These are phyloP conservation scores for Coemansia erecta DNA, from an alignment of 192 early-diverging fungal genomes.

Conservation along the genomic window DNA sequence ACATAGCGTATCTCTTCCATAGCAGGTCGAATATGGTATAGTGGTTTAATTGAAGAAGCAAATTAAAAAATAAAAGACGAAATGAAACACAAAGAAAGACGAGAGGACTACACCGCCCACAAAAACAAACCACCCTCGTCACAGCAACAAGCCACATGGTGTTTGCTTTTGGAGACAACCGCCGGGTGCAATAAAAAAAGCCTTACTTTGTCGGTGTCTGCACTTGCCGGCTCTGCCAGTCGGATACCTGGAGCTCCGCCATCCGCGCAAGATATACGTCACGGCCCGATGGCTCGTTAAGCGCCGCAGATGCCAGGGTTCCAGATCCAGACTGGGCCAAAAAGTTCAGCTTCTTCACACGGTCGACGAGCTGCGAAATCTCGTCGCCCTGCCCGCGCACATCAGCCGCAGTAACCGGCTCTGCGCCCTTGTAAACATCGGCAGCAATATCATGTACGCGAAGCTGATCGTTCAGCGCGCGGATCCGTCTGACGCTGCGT, in stretches of 20 bases:
- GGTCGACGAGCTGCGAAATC: slow-evolving; percentile 26
- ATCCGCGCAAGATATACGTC: slow-evolving; percentile 48
- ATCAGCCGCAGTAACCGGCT: slow-evolving; percentile 11
- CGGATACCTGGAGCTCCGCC: slow-evolving; percentile 31
- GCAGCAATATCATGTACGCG: slow-evolving; percentile 30
- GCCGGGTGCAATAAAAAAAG: too few relatives aligned
- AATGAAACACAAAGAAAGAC: slow-evolving; percentile 1
- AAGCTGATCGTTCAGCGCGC: slow-evolving; percentile 43
- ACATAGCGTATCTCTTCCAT: slow-evolving; percentile 55
- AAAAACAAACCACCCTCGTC: slow-evolving; percentile 6
- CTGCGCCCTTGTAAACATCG: slow-evolving; percentile 11
- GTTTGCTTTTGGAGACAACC: slow-evolving; percentile 2
- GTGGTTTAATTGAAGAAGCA: slow-evolving; percentile 1
- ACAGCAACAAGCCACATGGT: neutral
- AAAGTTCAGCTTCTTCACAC: slow-evolving; percentile 31
- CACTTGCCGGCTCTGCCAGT: slow-evolving; percentile 28
- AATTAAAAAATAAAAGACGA: neutral
- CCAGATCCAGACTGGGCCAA: slow-evolving; percentile 3
- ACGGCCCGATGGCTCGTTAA: slow-evolving; percentile 41
- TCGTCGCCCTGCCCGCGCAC: slow-evolving; percentile 25
- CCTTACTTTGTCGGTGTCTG: slow-evolving; percentile 17
- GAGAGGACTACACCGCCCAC: neutral
- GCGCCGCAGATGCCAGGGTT: slow-evolving; percentile 18
- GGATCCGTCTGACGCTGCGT: slow-evolving; percentile 26
- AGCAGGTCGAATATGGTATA: neutral